A percentile compares a stretch with the other conserved stretches of the same genome.
These are phyloP conservation scores for Colletotrichum camelliae DNA, from an alignment of 2,329 filamentous ascomycete genomes.

Conservation along the genomic window DNA sequence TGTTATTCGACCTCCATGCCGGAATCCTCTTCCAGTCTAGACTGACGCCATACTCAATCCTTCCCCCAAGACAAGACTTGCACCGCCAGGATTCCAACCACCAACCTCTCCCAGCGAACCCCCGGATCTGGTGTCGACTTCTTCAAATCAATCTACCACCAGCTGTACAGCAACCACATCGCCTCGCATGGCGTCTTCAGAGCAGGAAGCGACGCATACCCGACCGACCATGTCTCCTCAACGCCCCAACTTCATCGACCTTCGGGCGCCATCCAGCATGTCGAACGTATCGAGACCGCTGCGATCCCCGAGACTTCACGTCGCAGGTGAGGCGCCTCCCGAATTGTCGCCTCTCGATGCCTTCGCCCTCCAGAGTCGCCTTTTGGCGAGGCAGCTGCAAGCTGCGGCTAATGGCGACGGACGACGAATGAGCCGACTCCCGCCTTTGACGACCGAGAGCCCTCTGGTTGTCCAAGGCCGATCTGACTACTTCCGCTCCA, in stretches of 20 bases:
- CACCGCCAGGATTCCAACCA: constrained; percentile 18
- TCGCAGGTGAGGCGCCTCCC: constrained; percentile 83
- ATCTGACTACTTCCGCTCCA: constrained; percentile 80
- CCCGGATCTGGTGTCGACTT: background rate
- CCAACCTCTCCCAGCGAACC: constrained; percentile 13
- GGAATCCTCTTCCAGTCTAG: constrained; percentile 1
- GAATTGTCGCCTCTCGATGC: constrained; percentile 94
- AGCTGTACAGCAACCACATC: background rate
- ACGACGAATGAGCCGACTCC: constrained; percentile 82
- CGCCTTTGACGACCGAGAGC: constrained; percentile 81
- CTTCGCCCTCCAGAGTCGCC: constrained; percentile 88
- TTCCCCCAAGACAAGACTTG: constrained; percentile 23
- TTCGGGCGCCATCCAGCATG: constrained; percentile 57
- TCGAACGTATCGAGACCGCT: constrained; percentile 58
- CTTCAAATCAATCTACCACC: background rate
- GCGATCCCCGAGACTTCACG: constrained; percentile 76
- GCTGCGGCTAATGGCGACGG: constrained; percentile 75
- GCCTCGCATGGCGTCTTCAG: constrained; percentile 10
- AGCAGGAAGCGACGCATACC: background rate
- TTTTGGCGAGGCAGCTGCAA: constrained; percentile 87
- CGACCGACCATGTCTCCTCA: constrained; percentile 50
- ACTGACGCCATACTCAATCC: constrained; percentile 27
- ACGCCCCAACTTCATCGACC: constrained; percentile 64
- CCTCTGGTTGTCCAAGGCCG: constrained; percentile 77
- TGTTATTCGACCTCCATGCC: constrained; percentile 8